Base-by-base conservation (phyloP, 2,329 filamentous ascomycete genomes). In the Trichoderma polysporum region DNA sequence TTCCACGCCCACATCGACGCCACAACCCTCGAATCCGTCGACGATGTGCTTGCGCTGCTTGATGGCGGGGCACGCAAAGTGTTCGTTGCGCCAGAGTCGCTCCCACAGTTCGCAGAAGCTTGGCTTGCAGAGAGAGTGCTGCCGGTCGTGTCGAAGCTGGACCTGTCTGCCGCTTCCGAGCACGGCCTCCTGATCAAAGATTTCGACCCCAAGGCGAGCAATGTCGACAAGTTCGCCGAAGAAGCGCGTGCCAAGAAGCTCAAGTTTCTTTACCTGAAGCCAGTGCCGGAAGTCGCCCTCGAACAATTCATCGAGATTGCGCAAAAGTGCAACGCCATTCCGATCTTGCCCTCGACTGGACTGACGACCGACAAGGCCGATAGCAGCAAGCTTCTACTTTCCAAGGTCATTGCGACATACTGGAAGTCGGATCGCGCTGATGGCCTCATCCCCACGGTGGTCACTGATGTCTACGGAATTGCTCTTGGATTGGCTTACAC, bases 401-500 rank as follows among this genome's bases (percentile, higher is more conserved):
- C 89, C 41, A 88, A 87, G 73, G 80, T 97, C 33, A 83, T 98
- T 69, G 86, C 92, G 59, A 85, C 87, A 2, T 88, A 89, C 70
- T 93, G 93, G 79, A 90, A 86, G 69, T 92, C 91, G 45, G 95
- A 99, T 78, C 86, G 93, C 70, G 79, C 88, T 4, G 96, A 97
- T 75, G 90, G 91, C 9, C 85, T 99, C 9, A 88, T 97, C 71
- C 90, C 95, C 1, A 99, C 95, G 0, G 86, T 97, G 4, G 95
- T 99, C 8, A 93, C 91, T 1, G 93, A 99, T 76, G 92, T 97
- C 82, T 84, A 90, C 57, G 94, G 93, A 1, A 83, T 91, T 22
- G 92, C 93, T 9, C 82, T 99, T 15, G 95, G 95, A 0, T 81
- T 99, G 70, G 95, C 97, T 19, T 99, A 97, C 83, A 97, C 94